A percentile compares a stretch with the other conserved stretches of the same genome.
Evolutionary conservation across 805 yeast species (phyloP).

Genomic region (Candida loeiensis): DNA sequence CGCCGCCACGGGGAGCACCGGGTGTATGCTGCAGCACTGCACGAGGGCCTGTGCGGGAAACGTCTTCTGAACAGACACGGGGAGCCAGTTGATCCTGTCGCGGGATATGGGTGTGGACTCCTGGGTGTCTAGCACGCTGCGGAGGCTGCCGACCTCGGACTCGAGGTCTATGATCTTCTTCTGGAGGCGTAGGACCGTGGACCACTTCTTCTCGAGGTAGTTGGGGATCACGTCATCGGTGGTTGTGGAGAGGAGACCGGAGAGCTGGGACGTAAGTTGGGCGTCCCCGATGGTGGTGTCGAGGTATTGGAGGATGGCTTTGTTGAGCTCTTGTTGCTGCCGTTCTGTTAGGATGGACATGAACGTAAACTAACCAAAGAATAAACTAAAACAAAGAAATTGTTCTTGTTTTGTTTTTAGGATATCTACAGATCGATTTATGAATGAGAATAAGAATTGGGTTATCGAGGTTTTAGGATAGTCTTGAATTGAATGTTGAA

Average conservation of each 20-base stretch:
- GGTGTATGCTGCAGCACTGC: slow-evolving; percentile 68
- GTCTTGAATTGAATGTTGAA: too few relatives aligned
- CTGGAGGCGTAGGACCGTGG: slow-evolving; percentile 77
- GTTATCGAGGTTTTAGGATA: too few relatives aligned
- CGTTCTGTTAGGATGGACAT: slow-evolving; percentile 25
- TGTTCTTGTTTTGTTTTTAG: too few relatives aligned
- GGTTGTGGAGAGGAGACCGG: slow-evolving; percentile 12
- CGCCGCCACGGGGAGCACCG: slow-evolving; percentile 59
- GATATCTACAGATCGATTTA: too few relatives aligned
- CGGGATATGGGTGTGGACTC: slow-evolving; percentile 11
- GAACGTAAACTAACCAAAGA: too few relatives aligned
- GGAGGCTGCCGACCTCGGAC: slow-evolving; percentile 47
- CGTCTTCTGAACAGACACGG: slow-evolving; percentile 42
- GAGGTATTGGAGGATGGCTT: slow-evolving; percentile 43
- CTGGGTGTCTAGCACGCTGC: slow-evolving; percentile 37
- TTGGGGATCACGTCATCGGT: slow-evolving; percentile 30
- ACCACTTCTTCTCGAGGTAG: slow-evolving; percentile 78
- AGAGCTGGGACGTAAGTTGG: slow-evolving; percentile 12
- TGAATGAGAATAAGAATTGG: too few relatives aligned
- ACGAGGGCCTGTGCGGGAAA: slow-evolving; percentile 60
- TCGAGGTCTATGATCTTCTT: slow-evolving; percentile 70
- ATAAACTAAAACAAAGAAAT: too few relatives aligned
- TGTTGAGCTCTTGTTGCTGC: slow-evolving; percentile 33
- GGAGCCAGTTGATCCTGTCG: slow-evolving; percentile 58
- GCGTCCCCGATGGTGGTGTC: slow-evolving; percentile 26